Conservation (phyloP, 495 filamentous ascomycete genomes). For the Aspergillus affinis region DNA sequence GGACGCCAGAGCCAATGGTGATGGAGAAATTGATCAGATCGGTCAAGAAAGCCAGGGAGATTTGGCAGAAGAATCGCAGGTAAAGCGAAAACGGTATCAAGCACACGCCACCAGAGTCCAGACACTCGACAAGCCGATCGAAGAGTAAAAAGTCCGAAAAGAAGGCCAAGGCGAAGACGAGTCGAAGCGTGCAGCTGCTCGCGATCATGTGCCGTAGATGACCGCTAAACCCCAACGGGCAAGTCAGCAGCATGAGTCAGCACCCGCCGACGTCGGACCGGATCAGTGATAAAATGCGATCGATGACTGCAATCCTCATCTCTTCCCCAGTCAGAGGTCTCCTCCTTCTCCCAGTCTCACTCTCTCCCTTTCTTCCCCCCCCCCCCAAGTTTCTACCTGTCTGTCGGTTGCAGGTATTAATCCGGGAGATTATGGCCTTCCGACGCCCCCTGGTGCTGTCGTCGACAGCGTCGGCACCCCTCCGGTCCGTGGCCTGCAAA, state of each 20-base stretch:
- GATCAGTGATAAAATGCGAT: constrained; percentile 31
- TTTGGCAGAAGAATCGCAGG: neutral
- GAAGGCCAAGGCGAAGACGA: neutral
- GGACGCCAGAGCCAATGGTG: constrained; percentile 6
- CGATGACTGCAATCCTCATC: constrained; percentile 23
- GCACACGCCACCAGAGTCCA: neutral
- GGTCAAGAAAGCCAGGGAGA: neutral
- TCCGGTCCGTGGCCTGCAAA: constrained; percentile 33
- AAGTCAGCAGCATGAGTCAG: constrained; percentile 12
- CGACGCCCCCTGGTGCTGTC: constrained; percentile 46
- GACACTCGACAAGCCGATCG: neutral
- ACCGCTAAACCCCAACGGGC: constrained; percentile 10
- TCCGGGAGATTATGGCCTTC: constrained; percentile 46
- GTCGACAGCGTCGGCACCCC: constrained; percentile 34
- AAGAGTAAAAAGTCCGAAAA: neutral
- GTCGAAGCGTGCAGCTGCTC: neutral
- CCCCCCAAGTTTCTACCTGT: constrained; percentile 8
- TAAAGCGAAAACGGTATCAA: neutral
- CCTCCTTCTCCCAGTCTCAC: constrained; percentile 8
- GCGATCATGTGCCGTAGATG: constrained; percentile 8
- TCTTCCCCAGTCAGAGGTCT: constrained; percentile 18
- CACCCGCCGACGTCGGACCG: constrained; percentile 39
- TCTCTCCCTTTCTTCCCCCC: neutral
- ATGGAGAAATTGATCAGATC: neutral
- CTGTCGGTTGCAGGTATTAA: constrained; percentile 13